A percentile compares a stretch with the other conserved stretches of the same genome.
These are phyloP conservation scores for Termitomyces sp. DNA, from an alignment of 768 basidiomycete genomes.

Conservation along the genomic window DNA sequence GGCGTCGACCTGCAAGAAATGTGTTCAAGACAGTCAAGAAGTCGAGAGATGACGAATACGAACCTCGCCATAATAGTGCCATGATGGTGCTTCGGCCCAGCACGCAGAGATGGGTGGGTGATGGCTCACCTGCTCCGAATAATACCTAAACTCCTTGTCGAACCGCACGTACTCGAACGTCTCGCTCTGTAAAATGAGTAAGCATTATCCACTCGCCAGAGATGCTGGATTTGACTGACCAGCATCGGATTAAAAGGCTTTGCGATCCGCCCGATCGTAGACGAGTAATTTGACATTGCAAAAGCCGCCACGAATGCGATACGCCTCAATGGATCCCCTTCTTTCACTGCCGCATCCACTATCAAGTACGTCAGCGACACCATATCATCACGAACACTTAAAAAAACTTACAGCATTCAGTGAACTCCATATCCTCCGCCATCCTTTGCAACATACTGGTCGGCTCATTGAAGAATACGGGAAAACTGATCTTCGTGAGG, in stretches of 20 bases:
- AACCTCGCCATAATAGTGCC: conserved; percentile 90
- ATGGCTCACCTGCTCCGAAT: conserved; percentile 96
- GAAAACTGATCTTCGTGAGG: conserved; percentile 92
- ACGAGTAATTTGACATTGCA: conserved; percentile 97
- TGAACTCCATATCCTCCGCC: conserved; percentile 98
- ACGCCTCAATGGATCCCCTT: conserved; percentile 72
- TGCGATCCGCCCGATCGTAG: conserved; percentile 92
- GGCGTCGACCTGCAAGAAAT: conserved; percentile 72
- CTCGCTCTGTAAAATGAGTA: conserved; percentile 54
- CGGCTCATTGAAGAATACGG: conserved; percentile 90
- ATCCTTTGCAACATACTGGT: conserved; percentile 97
- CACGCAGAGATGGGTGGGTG: conserved; percentile 97
- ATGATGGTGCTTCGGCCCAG: conserved; percentile 85
- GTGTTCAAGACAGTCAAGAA: not conserved
- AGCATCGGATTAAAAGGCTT: conserved; percentile 98
- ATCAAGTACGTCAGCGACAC: not conserved
- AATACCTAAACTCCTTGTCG: conserved; percentile 86
- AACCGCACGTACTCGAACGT: conserved; percentile 91
- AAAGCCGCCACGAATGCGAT: conserved; percentile 94
- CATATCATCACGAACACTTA: not conserved
- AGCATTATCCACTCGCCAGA: not conserved
- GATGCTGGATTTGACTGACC: conserved; percentile 34
- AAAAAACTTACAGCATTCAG: conserved; percentile 70
- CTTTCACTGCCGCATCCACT: conserved; percentile 84
- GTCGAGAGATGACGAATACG: not conserved